Percentiles rank a stretch among this genome's conserved stretches.
phyloP scores from a whole-genome alignment of 1,284 basidiomycete species.

The Pisolithus thermaeus region DNA sequence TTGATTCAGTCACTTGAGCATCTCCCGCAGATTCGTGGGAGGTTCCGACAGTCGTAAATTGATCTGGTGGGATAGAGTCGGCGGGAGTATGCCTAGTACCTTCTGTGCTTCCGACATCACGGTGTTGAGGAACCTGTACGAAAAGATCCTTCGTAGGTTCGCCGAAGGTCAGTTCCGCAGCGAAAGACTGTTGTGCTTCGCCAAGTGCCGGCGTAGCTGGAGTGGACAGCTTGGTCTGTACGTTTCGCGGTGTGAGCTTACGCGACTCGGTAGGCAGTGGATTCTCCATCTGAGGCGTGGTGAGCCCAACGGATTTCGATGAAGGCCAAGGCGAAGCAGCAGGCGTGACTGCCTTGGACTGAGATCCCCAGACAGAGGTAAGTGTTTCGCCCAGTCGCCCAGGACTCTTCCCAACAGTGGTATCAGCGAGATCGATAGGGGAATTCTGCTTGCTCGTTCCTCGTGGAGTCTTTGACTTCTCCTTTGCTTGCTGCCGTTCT shows the following conservation, averaged over 20 bases:
- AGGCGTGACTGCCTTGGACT: constrained; percentile 25
- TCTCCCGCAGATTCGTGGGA: constrained; percentile 5
- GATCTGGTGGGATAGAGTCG: constrained; percentile 20
- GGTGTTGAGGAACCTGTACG: not conserved
- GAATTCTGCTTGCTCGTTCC: constrained; percentile 18
- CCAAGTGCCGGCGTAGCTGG: constrained; percentile 7
- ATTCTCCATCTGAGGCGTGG: constrained; percentile 16
- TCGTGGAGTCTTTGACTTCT: constrained; percentile 17
- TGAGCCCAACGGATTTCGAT: constrained; percentile 15
- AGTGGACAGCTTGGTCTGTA: constrained; percentile 4
- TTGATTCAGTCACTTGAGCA: no score
- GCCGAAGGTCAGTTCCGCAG: not conserved
- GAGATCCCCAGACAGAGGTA: constrained; percentile 24
- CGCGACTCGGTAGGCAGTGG: constrained; percentile 2
- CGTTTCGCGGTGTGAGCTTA: constrained; percentile 1
- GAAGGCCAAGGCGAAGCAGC: constrained; percentile 22
- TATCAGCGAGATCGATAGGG: constrained; percentile 25
- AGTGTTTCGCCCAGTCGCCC: constrained; percentile 18
- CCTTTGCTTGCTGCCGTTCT: constrained; percentile 3
- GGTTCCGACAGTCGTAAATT: constrained; percentile 2
- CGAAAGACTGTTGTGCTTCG: constrained; percentile 7
- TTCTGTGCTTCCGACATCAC: not conserved
- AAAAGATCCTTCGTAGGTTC: not conserved
- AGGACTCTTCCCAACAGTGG: constrained; percentile 26
- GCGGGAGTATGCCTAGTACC: constrained; percentile 22